Conservation (phyloP, 768 basidiomycete species). For the Mrakia hoshinonis region DNA sequence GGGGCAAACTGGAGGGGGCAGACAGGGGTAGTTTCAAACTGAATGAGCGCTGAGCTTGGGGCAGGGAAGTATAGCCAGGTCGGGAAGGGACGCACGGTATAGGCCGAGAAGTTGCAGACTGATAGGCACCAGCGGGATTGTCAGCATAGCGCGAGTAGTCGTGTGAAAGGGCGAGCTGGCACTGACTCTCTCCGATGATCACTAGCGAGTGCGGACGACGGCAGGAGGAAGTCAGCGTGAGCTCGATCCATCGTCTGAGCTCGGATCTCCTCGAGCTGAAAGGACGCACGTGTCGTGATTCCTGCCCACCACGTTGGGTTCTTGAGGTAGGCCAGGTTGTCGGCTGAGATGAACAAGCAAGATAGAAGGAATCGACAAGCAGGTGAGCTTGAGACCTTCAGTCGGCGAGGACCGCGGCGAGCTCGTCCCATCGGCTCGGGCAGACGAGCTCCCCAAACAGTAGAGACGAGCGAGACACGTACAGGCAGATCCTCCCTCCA, state of each 20-base stretch:
- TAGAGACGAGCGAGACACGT: not conserved
- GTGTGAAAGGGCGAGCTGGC: not conserved
- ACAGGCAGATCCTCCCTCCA: constrained; percentile 19
- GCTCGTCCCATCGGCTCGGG: not conserved
- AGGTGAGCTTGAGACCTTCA: not conserved
- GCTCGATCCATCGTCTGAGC: not conserved
- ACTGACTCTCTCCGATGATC: constrained; percentile 78
- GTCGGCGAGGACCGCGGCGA: not conserved
- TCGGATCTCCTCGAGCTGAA: not conserved
- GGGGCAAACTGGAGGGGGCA: constrained; percentile 90
- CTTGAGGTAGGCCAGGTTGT: constrained; percentile 72
- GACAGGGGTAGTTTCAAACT: constrained; percentile 35
- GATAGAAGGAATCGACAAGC: not conserved
- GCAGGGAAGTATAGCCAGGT: not conserved
- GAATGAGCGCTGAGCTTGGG: not conserved
- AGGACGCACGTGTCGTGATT: constrained; percentile 71
- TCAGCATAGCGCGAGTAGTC: not conserved
- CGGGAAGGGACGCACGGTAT: constrained; percentile 3
- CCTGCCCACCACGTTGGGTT: constrained; percentile 98
- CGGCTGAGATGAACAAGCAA: constrained; percentile 48
- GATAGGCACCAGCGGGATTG: not conserved
- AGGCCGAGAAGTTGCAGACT: constrained; percentile 30
- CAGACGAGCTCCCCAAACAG: not conserved
- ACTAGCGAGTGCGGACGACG: constrained; percentile 47
- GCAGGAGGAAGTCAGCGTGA: not conserved